phyloP scores from a whole-genome alignment of 495 filamentous ascomycete genomes.

The Lasiosphaeria ovina region DNA sequence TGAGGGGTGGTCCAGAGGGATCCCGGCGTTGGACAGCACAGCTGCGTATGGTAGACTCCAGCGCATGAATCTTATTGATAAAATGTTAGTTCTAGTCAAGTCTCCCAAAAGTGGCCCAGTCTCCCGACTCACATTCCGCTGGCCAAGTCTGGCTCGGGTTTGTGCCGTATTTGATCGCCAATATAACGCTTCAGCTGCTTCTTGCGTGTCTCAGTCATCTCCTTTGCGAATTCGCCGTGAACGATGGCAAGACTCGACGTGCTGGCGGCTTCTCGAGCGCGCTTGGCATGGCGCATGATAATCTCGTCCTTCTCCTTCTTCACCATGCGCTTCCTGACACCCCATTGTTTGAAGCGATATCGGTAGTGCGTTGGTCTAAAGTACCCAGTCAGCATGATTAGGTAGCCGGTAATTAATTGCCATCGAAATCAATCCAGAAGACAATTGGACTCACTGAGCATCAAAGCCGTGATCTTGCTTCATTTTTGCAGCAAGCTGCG shows the following conservation, averaged over 20 bases:
- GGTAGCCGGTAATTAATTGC: background rate
- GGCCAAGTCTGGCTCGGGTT: conserved; percentile 9
- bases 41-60: background rate
- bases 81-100: conserved; percentile 2
- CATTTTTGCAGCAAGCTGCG: background rate
- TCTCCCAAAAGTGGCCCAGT: conserved; percentile 16
- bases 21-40: background rate
- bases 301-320: conserved; percentile 26
- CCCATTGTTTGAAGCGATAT: conserved; percentile 43
- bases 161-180: conserved; percentile 25
- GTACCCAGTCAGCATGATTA: background rate
- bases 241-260: conserved; percentile 24
- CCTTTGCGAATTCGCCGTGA: background rate
- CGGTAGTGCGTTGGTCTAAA: conserved; percentile 40
- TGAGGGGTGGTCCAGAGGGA: background rate
- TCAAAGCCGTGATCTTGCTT: background rate
- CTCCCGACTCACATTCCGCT: conserved; percentile 18
- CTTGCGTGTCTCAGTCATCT: conserved; percentile 22
- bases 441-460: background rate
- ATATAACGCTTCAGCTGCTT: conserved; percentile 38
- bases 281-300: background rate
- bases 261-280: conserved; percentile 10
- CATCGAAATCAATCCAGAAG: background rate
- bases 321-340: conserved; percentile 32
- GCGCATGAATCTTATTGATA: background rate